Base-by-base conservation (phyloP, 148 eudicot genomes). In the Heliamphora exappendiculata region DNA sequence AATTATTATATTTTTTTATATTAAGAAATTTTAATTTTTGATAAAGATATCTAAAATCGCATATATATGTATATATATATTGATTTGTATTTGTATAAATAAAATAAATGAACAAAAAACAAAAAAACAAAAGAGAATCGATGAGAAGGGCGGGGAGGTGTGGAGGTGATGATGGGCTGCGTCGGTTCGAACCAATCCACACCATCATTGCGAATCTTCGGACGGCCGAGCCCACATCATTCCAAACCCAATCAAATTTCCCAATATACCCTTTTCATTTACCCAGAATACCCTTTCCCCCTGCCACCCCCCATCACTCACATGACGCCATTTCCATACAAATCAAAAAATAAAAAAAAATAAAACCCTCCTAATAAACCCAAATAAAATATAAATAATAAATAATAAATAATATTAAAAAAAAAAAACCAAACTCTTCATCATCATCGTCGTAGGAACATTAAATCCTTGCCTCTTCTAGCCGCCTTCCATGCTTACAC, bases 201-300 rank as follows among this genome's bases (percentile, higher is more conserved):
- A 81, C 82, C 87, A 90, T 92, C 91, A 92, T 92, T 92, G 97
- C 94, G 91, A 90, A 92, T 92, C 97, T 91, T 86, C 80, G 82
- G 86, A 88, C 78, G 88, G 83, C 89, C 86, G 81, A 84, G 85
- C 80, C 83, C 85, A 83, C 82, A 86, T 90, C 89, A 89, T 87
- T 80, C 62, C 10, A 81, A 57, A 78, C 60, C 76, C 77, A 22
- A 50, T 22, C 39, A 8, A 68, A 81, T 44, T 66, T 10, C 31
- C 20, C 26, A 2, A 74, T 73, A 34, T 57, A 5, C 82, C 80
- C 63, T 70, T n/a, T 7, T 29, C 39, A 4, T 41, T 62, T 36
- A 9, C 74, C 76, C 66, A 67, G 24, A 55, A 55, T 74, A 3
- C 39, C 77, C 77, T 41, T 51, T 9, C 75, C 22, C 54, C 5